Percentiles rank a stretch among this genome's conserved stretches.
Evolutionary conservation across 2,329 filamentous ascomycete genomes (phyloP).

Genomic region (Samsoniella hepiali): DNA sequence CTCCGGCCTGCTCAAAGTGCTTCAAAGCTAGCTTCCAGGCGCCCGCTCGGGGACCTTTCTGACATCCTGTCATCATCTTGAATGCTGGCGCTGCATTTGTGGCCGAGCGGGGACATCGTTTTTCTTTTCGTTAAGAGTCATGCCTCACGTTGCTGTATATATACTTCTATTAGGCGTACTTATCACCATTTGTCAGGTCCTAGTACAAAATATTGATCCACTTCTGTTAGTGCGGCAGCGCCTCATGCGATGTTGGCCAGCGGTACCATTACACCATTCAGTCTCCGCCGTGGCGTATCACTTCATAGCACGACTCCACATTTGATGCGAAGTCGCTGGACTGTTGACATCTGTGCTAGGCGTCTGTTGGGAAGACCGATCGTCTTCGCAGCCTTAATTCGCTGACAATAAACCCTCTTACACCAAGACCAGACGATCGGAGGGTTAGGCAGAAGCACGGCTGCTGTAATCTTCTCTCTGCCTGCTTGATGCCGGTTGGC

Average conservation of each 20-base stretch:
- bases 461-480: not conserved
- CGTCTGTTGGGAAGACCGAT: not conserved
- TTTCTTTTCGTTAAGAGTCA: not conserved
- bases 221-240: not conserved
- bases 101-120: not conserved
- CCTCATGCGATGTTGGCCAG: not conserved
- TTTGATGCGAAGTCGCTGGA: slow-evolving; percentile 8
- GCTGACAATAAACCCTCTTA: not conserved
- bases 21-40: too few species aligned
- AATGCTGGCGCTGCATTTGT: not conserved
- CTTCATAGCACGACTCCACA: slow-evolving; percentile 9
- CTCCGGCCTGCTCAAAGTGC: too few species aligned
- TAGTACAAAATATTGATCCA: not conserved
- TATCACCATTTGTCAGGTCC: not conserved
- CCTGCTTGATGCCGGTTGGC: slow-evolving; percentile 13
- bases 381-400: not conserved
- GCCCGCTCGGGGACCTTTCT: too few species aligned
- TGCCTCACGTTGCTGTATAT: not conserved
- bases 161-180: not conserved
- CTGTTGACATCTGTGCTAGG: slow-evolving; percentile 3
- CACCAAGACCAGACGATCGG: not conserved
- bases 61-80: too few species aligned
- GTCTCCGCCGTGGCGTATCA: slow-evolving; percentile 7
- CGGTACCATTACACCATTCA: slow-evolving; percentile 9
- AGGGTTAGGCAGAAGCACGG: not conserved